Percentiles rank a stretch among this genome's conserved stretches.
phyloP scores from a whole-genome alignment of 805 yeast genomes.

The Cyberlindnera sargentensis region DNA sequence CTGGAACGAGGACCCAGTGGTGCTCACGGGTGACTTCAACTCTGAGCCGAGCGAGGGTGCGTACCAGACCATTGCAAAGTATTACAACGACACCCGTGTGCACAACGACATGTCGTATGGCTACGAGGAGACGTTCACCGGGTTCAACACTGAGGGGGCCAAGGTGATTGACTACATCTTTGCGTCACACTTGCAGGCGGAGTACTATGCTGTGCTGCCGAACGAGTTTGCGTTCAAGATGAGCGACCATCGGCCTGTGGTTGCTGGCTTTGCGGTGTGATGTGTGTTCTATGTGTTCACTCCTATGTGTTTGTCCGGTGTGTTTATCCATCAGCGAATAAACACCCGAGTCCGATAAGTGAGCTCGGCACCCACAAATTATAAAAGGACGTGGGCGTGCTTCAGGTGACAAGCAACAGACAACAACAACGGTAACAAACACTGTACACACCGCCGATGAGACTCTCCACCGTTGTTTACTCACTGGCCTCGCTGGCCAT shows the following conservation, averaged over 20 bases:
- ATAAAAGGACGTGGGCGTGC: neutral
- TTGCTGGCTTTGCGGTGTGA: slow-evolving; percentile 9
- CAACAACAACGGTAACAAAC: neutral
- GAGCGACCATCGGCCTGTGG: slow-evolving; percentile 44
- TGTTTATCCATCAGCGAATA: neutral
- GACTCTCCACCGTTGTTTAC: neutral
- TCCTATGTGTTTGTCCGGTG: no score
- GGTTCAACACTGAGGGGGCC: slow-evolving; percentile 32
- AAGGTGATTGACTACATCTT: slow-evolving; percentile 27
- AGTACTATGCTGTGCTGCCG: slow-evolving; percentile 28
- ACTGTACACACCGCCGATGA: neutral
- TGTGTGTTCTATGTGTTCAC: no score
- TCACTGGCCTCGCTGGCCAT: slow-evolving; percentile 3
- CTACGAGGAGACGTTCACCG: slow-evolving; percentile 39
- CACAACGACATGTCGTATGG: slow-evolving; percentile 32
- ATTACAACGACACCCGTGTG: slow-evolving; percentile 32
- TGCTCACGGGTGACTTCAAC: slow-evolving; percentile 54
- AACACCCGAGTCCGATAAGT: neutral
- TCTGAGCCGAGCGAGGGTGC: slow-evolving; percentile 37
- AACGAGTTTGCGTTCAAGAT: slow-evolving; percentile 14
- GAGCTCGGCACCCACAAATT: neutral
- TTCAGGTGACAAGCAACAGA: no score
- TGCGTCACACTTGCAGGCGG: slow-evolving; percentile 19
- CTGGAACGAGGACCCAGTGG: slow-evolving; percentile 30
- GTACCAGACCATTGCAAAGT: slow-evolving; percentile 31